Evolutionary conservation across 305 asterid genomes (phyloP), one percentile per base, ranked within the genome.

Genomic region (Solanum chacoense): DNA sequence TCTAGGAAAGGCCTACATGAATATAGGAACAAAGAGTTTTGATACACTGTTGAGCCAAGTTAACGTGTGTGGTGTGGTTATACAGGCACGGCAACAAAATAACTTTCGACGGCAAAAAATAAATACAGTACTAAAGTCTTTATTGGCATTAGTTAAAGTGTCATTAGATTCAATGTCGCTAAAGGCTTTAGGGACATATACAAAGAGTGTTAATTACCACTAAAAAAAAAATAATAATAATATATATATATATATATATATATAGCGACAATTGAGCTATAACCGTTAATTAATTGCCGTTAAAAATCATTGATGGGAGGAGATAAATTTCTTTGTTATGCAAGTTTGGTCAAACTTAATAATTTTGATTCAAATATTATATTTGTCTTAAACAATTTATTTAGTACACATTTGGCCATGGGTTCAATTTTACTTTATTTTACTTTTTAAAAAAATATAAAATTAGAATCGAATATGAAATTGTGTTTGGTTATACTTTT

Each of bases 1-100:
- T 45, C 20, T 29, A 16, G 38, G 69, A 3, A 55, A 80, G 14
- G 67, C 26, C 36, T 3, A 31, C 37, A 79, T 79, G 85, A 26
- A 79, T 79, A 79, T 59, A 59, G 69, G 69, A 59, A 59, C 69
- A 59, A 20, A 59, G 26, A 20, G 69, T 55, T 59, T 59, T 59
- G 26, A 20, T 59, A 59, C 11, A 59, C 6, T 59, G 69, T 20
- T 59, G 69, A 59, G 26, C 69, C 1, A 59, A 59, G 24, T 59
- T 59, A 59, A 59, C 3, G 1, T 8, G 67, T 55, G 24, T 0
- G 24, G 11, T 18, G 11, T 55, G 67, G 0, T 18, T 55, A 55
- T 55, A 18, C 0, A 1, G 3, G 59, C 2, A 18, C 0, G 0
- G 1, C 2, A 2, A 2, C 24, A 50, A 18, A 1, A 1, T 0